A percentile compares a stretch with the other conserved stretches of the same genome.
These are phyloP conservation scores for Collybia nuda DNA, from an alignment of 768 basidiomycete species.

Conservation along the genomic window DNA sequence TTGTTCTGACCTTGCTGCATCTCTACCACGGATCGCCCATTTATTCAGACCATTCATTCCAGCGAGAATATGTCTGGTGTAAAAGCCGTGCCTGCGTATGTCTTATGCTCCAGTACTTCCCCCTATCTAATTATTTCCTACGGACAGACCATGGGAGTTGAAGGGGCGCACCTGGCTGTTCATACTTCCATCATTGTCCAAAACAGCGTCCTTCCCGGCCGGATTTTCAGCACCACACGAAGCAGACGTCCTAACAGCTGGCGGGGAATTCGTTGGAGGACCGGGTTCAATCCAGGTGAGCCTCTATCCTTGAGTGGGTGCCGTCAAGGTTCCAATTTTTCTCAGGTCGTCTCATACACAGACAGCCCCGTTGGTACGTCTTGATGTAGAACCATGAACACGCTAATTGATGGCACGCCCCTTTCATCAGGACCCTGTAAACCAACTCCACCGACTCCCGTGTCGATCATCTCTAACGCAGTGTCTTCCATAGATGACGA, in stretches of 20 bases:
- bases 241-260: constrained; percentile 22
- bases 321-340: neutral
- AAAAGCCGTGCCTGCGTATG: constrained; percentile 14
- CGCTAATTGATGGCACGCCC: neutral
- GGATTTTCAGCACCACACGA: constrained; percentile 26
- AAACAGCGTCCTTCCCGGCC: constrained; percentile 24
- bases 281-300: constrained; percentile 23
- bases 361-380: constrained; percentile 31
- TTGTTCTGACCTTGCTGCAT: no score
- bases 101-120: neutral
- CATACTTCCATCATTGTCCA: constrained; percentile 16
- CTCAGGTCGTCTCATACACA: constrained; percentile 26
- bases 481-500: constrained; percentile 25
- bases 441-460: no score
- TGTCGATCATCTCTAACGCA: no score
- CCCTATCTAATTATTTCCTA: neutral
- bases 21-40: no score
- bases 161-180: constrained; percentile 27
- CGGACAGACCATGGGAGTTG: constrained; percentile 28
- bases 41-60: no score
- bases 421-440: constrained; percentile 24
- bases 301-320: neutral
- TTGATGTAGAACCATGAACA: neutral
- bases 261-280: constrained; percentile 29
- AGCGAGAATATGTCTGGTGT: constrained; percentile 12